phyloP scores from a whole-genome alignment of 2,329 filamentous ascomycete genomes.

The Botrytis squamosa region DNA sequence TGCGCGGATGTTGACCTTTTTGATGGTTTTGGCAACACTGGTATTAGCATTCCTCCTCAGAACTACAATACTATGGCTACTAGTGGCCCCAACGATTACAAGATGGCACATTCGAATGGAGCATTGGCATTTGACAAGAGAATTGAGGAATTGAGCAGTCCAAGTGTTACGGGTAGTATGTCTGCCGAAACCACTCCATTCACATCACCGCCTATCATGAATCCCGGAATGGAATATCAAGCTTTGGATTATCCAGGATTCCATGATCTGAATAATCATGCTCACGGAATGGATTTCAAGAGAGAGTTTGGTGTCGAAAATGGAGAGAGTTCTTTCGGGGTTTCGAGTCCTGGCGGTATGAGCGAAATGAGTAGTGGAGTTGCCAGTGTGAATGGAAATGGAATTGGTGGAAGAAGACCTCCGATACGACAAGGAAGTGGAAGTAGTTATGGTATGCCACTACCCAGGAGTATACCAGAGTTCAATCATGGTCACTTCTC shows the following conservation, averaged over 20 bases:
- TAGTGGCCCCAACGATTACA: constrained; percentile 33
- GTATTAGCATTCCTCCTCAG: constrained; percentile 48
- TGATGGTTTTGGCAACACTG: constrained; percentile 62
- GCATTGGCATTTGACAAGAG: constrained; percentile 33
- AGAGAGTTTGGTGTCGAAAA: constrained; percentile 13
- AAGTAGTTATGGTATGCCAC: constrained; percentile 20
- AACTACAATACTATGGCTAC: constrained; percentile 33
- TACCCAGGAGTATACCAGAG: constrained; percentile 19
- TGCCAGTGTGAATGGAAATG: constrained; percentile 11
- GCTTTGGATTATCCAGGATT: constrained; percentile 22
- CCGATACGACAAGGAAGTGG: constrained; percentile 20
- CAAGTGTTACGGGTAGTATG: constrained; percentile 20
- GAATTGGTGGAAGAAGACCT: constrained; percentile 17
- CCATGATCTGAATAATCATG: constrained; percentile 17
- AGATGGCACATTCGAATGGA: constrained; percentile 31
- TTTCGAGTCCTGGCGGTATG: constrained; percentile 13
- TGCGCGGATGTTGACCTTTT: constrained; percentile 56
- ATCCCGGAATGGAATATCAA: constrained; percentile 21
- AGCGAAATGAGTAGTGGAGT: constrained; percentile 15
- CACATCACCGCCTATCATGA: constrained; percentile 24
- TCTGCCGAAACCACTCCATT: constrained; percentile 20
- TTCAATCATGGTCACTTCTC: constrained; percentile 17
- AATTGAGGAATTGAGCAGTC: constrained; percentile 35
- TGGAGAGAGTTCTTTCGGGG: constrained; percentile 3
- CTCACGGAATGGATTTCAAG: constrained; percentile 21